Conservation (phyloP, 208 protist genomes). For the Willaertia magna region DNA sequence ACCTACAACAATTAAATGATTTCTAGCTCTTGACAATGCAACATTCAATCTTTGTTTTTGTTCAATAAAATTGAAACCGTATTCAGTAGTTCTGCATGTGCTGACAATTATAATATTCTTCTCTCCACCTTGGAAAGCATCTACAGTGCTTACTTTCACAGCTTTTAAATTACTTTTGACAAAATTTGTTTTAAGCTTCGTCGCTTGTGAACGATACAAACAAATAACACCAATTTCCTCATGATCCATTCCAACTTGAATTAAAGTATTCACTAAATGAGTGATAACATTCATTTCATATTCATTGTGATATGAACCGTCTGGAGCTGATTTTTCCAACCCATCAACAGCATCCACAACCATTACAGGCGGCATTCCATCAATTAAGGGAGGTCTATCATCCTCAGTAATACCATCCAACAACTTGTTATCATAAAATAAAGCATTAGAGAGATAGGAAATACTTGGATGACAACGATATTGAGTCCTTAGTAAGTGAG, state of each 20-base stretch:
- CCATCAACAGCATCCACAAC: slow-evolving; percentile 22
- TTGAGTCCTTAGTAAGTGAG: slow-evolving; percentile 47
- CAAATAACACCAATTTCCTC: slow-evolving; percentile 43
- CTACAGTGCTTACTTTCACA: slow-evolving; percentile 25
- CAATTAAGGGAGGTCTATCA: slow-evolving; percentile 18
- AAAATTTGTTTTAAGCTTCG: background rate
- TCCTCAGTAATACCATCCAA: slow-evolving; percentile 27
- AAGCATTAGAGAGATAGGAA: slow-evolving; percentile 29
- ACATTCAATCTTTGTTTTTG: slow-evolving; percentile 26
- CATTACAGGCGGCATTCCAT: slow-evolving; percentile 18
- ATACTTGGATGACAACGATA: slow-evolving; percentile 51
- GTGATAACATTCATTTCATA: slow-evolving; percentile 26
- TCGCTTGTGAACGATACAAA: slow-evolving; percentile 27
- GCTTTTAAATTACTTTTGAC: background rate
- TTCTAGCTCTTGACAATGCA: slow-evolving; percentile 20
- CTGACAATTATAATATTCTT: slow-evolving; percentile 27
- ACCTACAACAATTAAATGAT: slow-evolving; percentile 27
- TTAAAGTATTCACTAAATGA: slow-evolving; percentile 24
- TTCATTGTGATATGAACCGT: slow-evolving; percentile 25
- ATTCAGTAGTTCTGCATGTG: slow-evolving; percentile 6
- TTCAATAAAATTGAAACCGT: slow-evolving; percentile 15
- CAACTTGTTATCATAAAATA: slow-evolving; percentile 38
- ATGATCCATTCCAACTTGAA: slow-evolving; percentile 16
- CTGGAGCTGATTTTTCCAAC: background rate
- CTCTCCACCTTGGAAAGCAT: slow-evolving; percentile 36